phyloP scores from a whole-genome alignment of 108 stramenopile species.

The Nitzschia putrida region DNA sequence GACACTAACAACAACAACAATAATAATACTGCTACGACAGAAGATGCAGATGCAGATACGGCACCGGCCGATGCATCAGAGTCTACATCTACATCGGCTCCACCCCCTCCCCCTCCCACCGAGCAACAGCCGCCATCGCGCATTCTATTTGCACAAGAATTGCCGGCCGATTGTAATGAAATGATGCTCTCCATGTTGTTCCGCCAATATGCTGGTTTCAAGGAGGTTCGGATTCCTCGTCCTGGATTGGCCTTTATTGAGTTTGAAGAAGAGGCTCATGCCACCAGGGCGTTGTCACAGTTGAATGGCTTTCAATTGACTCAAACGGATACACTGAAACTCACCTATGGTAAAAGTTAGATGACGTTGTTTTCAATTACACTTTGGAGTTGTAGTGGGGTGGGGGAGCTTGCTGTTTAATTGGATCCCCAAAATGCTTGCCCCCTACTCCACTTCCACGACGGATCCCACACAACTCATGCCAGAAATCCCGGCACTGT shows the following conservation, averaged over 20 bases:
- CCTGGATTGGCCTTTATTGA: slow-evolving; percentile 89
- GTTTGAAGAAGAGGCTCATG: slow-evolving; percentile 86
- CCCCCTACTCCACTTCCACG: too few species aligned
- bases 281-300: slow-evolving; percentile 79
- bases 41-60: slow-evolving; percentile 22
- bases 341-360: slow-evolving; percentile 79
- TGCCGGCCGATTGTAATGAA: slow-evolving; percentile 86
- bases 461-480: too few species aligned
- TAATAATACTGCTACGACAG: slow-evolving; percentile 8
- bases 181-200: slow-evolving; percentile 93
- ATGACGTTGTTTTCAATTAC: too few species aligned
- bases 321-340: slow-evolving; percentile 69
- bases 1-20: slow-evolving; percentile 10
- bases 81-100: slow-evolving; percentile 7
- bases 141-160: slow-evolving; percentile 66
- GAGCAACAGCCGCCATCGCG: slow-evolving; percentile 55
- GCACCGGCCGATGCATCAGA: slow-evolving; percentile 15
- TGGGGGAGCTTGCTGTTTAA: too few species aligned
- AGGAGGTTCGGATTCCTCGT: slow-evolving; percentile 77
- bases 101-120: slow-evolving; percentile 19
- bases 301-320: slow-evolving; percentile 93
- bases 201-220: slow-evolving; percentile 88
- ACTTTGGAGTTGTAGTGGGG: too few species aligned
- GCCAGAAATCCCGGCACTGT: too few species aligned
- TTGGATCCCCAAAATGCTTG: too few species aligned